Base-by-base conservation (phyloP, 177 flowering plant genomes). In the Vitis hybrid region DNA sequence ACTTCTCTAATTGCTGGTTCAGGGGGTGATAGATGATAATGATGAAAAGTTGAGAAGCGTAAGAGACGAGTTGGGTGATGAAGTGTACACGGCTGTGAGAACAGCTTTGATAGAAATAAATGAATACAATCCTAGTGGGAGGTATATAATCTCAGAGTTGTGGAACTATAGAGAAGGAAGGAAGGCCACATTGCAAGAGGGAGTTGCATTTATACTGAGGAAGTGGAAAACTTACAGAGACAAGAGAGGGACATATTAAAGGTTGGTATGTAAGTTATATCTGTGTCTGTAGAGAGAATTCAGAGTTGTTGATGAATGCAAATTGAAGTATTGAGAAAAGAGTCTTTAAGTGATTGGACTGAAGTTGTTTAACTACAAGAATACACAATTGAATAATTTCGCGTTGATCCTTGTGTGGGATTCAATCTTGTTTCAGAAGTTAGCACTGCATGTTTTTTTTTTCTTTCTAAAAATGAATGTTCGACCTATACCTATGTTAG, bases 91-190 rank as follows among this genome's bases (percentile, higher is more conserved):
- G 10, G 93, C 94, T 6, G 91, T 91, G 15, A 67, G 69, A 4
- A 54, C 81, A 21, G 87, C 93, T 15, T 63, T 90, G 76, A 62
- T 58, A 70, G 89, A 90, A 76, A 66, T 86, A 49, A 88, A 87
- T 56, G 88, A 87, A 71, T 88, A 87, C 75, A 91, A 91, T 40
- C 93, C 92, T 1, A 91, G 91, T 67, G 89, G 89, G 19, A 67
- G 91, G 52, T 87, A 84, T 59, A 59, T 73, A 62, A 73, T 75
- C 14, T 62, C 79, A 8, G 91, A 88, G 61, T 60, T 88, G 24
- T 90, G 91, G 94, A 86, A 88, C 76, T 80, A 66, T 55, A 21
- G n/a, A 16, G 85, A 80, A 30, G 82, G 80, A 7, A 82, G 89
- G 69, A 87, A 67, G 65, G 97, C 97, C 9, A 73, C 80, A 4